Conservation (phyloP, 2,329 filamentous ascomycete genomes). For the Colletotrichum musicola region DNA sequence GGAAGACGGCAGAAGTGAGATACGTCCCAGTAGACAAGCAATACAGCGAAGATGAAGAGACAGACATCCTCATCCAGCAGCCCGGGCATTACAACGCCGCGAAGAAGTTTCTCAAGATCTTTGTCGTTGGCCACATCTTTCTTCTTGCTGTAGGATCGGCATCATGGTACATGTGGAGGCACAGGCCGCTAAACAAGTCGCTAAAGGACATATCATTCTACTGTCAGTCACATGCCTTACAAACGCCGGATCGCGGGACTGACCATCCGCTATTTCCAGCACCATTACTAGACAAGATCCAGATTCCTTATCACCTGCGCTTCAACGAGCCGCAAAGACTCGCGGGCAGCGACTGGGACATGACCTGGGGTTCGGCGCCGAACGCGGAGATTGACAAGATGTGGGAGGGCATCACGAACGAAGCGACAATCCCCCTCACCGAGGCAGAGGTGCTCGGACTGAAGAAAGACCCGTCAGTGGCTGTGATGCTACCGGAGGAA, state of each 20-base stretch:
- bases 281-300: constrained; percentile 10
- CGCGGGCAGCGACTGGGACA: constrained; percentile 5
- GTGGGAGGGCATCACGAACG: constrained; percentile 17
- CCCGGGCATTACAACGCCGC: background rate
- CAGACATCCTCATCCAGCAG: background rate
- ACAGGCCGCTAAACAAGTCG: background rate
- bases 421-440: constrained; percentile 14
- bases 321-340: constrained; percentile 22
- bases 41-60: background rate
- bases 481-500: constrained; percentile 18
- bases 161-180: background rate
- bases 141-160: background rate
- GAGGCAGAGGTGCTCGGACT: constrained; percentile 5
- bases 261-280: background rate
- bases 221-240: background rate
- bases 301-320: constrained; percentile 6
- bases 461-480: constrained; percentile 20
- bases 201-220: constrained; percentile 13
- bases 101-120: background rate
- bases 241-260: background rate
- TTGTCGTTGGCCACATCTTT: background rate
- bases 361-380: constrained; percentile 20
- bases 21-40: constrained; percentile 6
- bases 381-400: constrained; percentile 24
- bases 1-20: background rate